Evolutionary conservation across 805 yeast genomes (phyloP), one percentile per base, ranked within the genome.

Genomic region (Komagataella pastoris): DNA sequence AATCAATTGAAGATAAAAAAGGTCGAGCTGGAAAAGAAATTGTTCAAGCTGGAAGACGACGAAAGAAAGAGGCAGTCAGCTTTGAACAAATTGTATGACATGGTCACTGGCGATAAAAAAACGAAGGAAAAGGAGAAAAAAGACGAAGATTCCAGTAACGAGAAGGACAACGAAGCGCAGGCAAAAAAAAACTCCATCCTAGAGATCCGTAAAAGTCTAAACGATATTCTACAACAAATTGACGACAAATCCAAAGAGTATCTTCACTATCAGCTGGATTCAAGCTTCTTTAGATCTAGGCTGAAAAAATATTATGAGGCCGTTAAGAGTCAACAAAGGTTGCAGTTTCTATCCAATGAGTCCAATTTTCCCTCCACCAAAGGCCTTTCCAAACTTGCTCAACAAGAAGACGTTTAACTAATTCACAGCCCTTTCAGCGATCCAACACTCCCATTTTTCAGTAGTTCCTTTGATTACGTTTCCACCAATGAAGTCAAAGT

Each of bases 391-490:
- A 47, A 47, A 36, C 57, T 54, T 7, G 54, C 49, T 46, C 17
- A 17, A 10, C 45, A n/a, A 24, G 47, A 44, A 18, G 10, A 18
- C 6, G 12, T 18, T 48, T 30, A 19, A 40, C 52, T 51, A 71
- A 55, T 85, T 85, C 24, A 82, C 85, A 12, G 83, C 83, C 57
- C 77, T 74, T 62, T 83, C 90, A 56, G 80, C 83, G 40, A 90
- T 71, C 96, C 96, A 90, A 56, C 81, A 74, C 56, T 75, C 78
- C 88, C 96, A 85, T 17, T 68, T 67, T 3, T 68, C 75, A 44
- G 76, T 66, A 36, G 82, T 76, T 14, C 69, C 67, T 57, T 79
- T 79, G 60, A 72, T 66, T 2, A 85, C 85, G 56, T 90, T 84
- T 1, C 97, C 97, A 7, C 79, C 80, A 1, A 79, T 57, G 48